phyloP scores from a whole-genome alignment of 176 grass and related monocot genomes.

The Urochloa ruziziensis region DNA sequence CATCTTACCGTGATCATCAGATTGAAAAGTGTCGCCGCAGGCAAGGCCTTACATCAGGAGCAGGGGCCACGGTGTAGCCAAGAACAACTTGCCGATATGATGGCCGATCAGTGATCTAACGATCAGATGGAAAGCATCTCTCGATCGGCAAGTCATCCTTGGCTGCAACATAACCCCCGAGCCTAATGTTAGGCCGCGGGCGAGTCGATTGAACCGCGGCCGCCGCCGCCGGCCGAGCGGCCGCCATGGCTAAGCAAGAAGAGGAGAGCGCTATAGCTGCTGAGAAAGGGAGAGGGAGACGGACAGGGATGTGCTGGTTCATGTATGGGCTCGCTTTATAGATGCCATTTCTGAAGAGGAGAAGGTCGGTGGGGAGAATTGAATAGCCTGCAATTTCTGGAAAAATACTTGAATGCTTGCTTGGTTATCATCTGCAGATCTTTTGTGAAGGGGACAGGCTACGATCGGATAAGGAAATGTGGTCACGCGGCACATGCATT shows the following conservation, averaged over 20 bases:
- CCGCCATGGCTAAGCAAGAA: not conserved
- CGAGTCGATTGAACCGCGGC: conserved; percentile 6
- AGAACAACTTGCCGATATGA: conserved; percentile 89
- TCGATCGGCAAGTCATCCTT: conserved; percentile 98
- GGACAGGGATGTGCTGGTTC: not conserved
- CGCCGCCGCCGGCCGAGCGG: too few species aligned
- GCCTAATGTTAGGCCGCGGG: conserved; percentile 61
- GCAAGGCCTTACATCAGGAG: conserved; percentile 62
- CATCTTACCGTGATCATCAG: not conserved
- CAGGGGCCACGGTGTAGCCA: conserved; percentile 87
- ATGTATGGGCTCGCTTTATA: conserved; percentile 6
- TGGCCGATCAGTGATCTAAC: not conserved
- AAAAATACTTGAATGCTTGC: conserved; percentile 4
- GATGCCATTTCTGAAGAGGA: conserved; percentile 15
- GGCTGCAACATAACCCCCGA: conserved; percentile 76
- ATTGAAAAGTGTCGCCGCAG: conserved; percentile 18
- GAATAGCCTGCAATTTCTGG: conserved; percentile 12
- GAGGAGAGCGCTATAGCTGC: not conserved
- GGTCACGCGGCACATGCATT: conserved; percentile 31
- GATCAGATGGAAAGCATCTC: not conserved
- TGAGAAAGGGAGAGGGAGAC: not conserved
- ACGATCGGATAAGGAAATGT: not conserved
- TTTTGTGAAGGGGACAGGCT: not conserved
- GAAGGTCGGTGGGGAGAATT: conserved; percentile 27
- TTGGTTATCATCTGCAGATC: conserved; percentile 26